A percentile compares a stretch with the other conserved stretches of the same genome.
Evolutionary conservation across 495 filamentous ascomycete genomes (phyloP).

Genomic region (Zalerion maritima): DNA sequence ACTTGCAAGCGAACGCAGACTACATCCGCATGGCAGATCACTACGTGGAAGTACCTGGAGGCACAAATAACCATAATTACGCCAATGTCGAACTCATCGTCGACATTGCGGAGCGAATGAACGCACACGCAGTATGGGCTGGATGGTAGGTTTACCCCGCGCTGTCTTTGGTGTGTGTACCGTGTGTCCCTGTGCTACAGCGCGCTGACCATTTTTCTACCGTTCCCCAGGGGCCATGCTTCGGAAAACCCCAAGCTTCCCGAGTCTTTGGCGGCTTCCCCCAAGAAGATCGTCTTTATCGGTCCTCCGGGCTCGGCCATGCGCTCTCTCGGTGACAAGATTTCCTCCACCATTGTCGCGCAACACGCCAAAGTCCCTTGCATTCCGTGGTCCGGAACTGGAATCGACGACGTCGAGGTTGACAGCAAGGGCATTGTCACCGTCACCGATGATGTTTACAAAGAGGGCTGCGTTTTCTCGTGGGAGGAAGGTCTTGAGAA

Average conservation of each 20-base stretch:
- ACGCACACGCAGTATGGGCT: conserved; percentile 96
- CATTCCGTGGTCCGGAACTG: conserved; percentile 95
- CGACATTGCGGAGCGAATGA: conserved; percentile 97
- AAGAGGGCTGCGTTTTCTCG: conserved; percentile 76
- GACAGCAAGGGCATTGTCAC: conserved; percentile 82
- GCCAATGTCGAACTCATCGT: conserved; percentile 99
- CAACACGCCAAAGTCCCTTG: conserved; percentile 95
- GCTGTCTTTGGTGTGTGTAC: conserved; percentile 6
- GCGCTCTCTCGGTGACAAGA: conserved; percentile 98
- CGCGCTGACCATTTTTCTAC: no score
- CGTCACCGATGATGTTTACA: conserved; percentile 73
- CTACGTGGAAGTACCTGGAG: conserved; percentile 98
- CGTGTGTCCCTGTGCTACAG: no score
- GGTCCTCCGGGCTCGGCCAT: conserved; percentile 95
- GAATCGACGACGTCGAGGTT: conserved; percentile 66
- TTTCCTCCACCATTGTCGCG: conserved; percentile 97
- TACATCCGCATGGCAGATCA: conserved; percentile 99
- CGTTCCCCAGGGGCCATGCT: conserved; percentile 66
- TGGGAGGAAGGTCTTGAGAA: conserved; percentile 79
- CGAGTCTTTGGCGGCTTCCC: conserved; percentile 86
- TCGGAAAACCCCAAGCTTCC: conserved; percentile 97
- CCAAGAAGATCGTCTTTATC: conserved; percentile 98
- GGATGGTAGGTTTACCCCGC: conserved; percentile 59
- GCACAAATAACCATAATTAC: conserved; percentile 99
- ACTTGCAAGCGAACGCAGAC: conserved; percentile 93